phyloP scores from a whole-genome alignment of 371 early-diverging fungal species.

The Smittium mucronatum region DNA sequence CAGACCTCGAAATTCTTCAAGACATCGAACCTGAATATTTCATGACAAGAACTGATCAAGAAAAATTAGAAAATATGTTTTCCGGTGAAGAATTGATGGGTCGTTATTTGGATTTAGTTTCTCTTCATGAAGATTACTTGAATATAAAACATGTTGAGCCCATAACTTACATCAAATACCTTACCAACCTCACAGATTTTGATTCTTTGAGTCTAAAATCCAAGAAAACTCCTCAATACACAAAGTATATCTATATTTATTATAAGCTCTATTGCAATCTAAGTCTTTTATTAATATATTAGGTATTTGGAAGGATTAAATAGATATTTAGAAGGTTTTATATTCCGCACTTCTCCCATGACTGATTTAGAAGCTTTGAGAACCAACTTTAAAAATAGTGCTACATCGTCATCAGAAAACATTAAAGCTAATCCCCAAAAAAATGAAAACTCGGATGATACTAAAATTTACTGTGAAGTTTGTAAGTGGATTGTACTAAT shows the following conservation, averaged over 20 bases:
- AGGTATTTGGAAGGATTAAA: slow-evolving; percentile 53
- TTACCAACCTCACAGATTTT: slow-evolving; percentile 50
- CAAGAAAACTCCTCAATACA: not conserved
- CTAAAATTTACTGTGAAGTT: slow-evolving; percentile 56
- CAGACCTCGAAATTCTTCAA: not conserved
- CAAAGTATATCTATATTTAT: slow-evolving; percentile 32
- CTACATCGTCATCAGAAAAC: slow-evolving; percentile 31
- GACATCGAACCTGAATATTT: slow-evolving; percentile 15
- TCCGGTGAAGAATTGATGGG: slow-evolving; percentile 86
- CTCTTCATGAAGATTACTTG: slow-evolving; percentile 55
- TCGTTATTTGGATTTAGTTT: slow-evolving; percentile 74
- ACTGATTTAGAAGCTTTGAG: slow-evolving; percentile 44
- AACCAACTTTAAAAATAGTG: slow-evolving; percentile 35
- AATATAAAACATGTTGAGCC: slow-evolving; percentile 65
- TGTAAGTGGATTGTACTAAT: no score
- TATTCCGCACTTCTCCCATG: slow-evolving; percentile 64
- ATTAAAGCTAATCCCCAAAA: slow-evolving; percentile 45
- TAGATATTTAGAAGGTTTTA: slow-evolving; percentile 61
- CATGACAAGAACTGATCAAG: slow-evolving; percentile 13
- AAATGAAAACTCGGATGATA: slow-evolving; percentile 30
- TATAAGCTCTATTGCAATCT: slow-evolving; percentile 29
- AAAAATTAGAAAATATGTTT: slow-evolving; percentile 69
- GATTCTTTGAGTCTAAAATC: not conserved
- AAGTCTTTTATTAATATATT: slow-evolving; percentile 3
- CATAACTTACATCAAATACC: slow-evolving; percentile 65